phyloP scores from a whole-genome alignment of 177 flowering plant species.

The Telopea speciosissima region DNA sequence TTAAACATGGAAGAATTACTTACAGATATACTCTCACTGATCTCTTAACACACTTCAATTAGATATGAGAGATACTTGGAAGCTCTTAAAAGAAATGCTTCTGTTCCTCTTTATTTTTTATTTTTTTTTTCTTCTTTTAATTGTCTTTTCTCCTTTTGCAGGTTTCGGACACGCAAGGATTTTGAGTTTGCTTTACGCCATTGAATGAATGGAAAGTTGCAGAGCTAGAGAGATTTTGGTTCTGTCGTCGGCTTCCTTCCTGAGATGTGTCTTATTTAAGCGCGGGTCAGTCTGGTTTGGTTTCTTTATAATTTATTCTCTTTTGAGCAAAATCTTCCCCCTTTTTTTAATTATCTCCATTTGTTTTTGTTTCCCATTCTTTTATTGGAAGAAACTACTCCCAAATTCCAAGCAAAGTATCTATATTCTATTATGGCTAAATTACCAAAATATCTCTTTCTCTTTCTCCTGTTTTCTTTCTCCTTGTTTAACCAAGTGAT shows the following conservation, averaged over 20 bases:
- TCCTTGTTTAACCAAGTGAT: too few relatives aligned
- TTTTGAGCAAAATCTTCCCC: too few relatives aligned
- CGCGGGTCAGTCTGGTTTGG: too few relatives aligned
- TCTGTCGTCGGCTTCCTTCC: slow-evolving; percentile 16
- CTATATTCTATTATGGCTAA: too few relatives aligned
- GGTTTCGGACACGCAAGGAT: slow-evolving; percentile 42
- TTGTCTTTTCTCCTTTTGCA: neutral
- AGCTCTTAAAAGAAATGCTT: neutral
- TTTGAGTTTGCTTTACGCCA: slow-evolving; percentile 38
- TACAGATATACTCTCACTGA: neutral
- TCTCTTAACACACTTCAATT: neutral
- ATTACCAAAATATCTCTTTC: too few relatives aligned
- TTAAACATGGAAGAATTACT: slow-evolving; percentile 17
- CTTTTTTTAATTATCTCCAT: too few relatives aligned
- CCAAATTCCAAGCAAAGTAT: too few relatives aligned
- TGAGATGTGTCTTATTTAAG: neutral
- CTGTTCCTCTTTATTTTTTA: neutral
- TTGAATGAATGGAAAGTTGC: slow-evolving; percentile 15
- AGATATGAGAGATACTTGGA: neutral
- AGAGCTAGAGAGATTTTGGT: neutral
- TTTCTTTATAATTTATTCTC: too few relatives aligned
- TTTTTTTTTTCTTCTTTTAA: too few relatives aligned
- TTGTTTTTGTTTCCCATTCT: too few relatives aligned
- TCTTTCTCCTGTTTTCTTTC: too few relatives aligned
- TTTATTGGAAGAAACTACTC: too few relatives aligned